phyloP scores from a whole-genome alignment of 2,329 filamentous ascomycete genomes.

The Colletotrichum sidae region DNA sequence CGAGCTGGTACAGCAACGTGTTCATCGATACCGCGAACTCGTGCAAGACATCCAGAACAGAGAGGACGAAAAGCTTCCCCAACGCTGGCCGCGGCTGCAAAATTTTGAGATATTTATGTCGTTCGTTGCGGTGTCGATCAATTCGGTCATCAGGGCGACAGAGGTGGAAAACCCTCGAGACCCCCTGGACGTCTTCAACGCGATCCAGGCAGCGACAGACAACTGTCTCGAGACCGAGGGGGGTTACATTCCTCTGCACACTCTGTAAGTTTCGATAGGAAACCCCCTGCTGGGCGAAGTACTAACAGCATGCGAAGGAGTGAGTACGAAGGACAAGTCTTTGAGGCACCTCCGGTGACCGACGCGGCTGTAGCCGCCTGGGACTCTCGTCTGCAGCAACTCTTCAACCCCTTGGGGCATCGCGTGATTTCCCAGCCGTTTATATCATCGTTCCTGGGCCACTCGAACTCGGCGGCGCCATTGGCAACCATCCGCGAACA shows the following conservation, averaged over 20 bases:
- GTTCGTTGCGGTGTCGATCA: conserved; percentile 34
- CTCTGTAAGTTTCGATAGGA: conserved; percentile 21
- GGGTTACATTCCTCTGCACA: conserved; percentile 28
- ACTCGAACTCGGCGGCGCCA: conserved; percentile 7
- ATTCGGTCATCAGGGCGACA: conserved; percentile 34
- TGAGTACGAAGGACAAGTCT: conserved; percentile 31
- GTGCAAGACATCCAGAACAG: background rate
- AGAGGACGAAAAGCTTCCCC: conserved; percentile 9
- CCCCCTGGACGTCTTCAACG: conserved; percentile 25
- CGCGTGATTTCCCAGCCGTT: conserved; percentile 34
- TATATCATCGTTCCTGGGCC: conserved; percentile 1
- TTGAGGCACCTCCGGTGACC: conserved; percentile 34
- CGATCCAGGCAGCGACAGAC: conserved; percentile 22
- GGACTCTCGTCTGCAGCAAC: conserved; percentile 33
- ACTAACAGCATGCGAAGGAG: background rate
- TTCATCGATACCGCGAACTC: conserved; percentile 21
- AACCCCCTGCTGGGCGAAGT: background rate
- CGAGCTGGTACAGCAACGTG: conserved; percentile 31
- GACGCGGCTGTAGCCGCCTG: conserved; percentile 23
- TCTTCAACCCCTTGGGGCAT: conserved; percentile 16
- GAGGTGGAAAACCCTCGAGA: conserved; percentile 16
- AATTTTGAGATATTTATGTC: conserved; percentile 34
- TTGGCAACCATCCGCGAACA: conserved; percentile 27
- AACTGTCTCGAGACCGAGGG: conserved; percentile 29
- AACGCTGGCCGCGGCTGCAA: conserved; percentile 32